Evolutionary conservation across 257 asterid genomes (phyloP).

Genomic region (Lycium ferocissimum): DNA sequence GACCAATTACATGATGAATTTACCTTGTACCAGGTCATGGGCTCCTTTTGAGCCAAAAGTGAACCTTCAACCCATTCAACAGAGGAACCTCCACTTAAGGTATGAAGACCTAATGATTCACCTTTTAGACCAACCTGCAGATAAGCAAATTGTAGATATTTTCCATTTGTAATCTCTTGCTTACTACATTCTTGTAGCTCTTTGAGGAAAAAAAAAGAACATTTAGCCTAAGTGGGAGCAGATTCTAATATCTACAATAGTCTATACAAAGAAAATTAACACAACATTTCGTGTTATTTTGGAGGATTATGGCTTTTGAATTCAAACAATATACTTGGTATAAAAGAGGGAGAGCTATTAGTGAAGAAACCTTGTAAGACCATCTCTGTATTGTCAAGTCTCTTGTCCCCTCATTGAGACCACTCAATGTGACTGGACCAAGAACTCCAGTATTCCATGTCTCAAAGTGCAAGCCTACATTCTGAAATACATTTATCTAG

Average conservation of each 20-base stretch:
- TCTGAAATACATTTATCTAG: constrained; percentile 48
- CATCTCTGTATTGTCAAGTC: constrained; percentile 84
- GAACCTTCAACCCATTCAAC: constrained; percentile 74
- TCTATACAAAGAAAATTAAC: neutral
- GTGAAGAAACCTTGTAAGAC: constrained; percentile 67
- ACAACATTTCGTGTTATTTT: neutral
- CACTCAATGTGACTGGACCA: constrained; percentile 76
- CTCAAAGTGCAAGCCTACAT: constrained; percentile 77
- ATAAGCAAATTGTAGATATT: neutral
- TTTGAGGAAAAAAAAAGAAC: too few species aligned
- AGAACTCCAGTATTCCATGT: constrained; percentile 82
- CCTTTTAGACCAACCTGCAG: constrained; percentile 79
- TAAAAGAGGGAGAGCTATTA: neutral
- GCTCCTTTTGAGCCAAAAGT: constrained; percentile 64
- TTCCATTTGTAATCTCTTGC: neutral
- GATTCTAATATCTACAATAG: too few species aligned
- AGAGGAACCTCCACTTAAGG: constrained; percentile 66
- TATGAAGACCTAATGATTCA: constrained; percentile 59
- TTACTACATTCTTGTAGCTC: too few species aligned
- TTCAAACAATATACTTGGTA: neutral
- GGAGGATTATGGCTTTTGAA: neutral
- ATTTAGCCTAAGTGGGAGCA: too few species aligned
- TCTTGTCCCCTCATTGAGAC: constrained; percentile 75
- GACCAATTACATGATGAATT: neutral
- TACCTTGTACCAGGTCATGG: constrained; percentile 96